Conservation (phyloP, 1,284 basidiomycete genomes). For the Vanrija sp. region DNA sequence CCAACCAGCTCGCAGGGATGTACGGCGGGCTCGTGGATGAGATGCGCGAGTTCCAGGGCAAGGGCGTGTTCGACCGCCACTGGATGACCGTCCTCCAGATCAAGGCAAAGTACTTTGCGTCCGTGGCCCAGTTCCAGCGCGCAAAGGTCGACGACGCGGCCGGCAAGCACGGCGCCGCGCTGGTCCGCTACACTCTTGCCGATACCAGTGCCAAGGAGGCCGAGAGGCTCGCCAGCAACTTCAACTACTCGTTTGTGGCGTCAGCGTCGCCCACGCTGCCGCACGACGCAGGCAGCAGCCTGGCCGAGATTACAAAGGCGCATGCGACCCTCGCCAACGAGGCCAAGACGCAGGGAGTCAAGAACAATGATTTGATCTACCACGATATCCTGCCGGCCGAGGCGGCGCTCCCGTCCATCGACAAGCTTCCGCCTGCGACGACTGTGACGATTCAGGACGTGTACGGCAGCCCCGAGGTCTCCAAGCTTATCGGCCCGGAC, state of each 20-base stretch:
- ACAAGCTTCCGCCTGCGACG: constrained; percentile 71
- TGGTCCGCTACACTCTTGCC: constrained; percentile 75
- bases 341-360: constrained; percentile 67
- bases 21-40: constrained; percentile 79
- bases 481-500: constrained; percentile 90
- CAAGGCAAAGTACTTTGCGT: constrained; percentile 85
- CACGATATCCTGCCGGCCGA: constrained; percentile 84
- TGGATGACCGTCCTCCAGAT: constrained; percentile 70
- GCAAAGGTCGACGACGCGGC: constrained; percentile 71
- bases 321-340: constrained; percentile 75
- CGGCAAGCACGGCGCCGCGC: constrained; percentile 78
- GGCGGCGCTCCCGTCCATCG: constrained; percentile 73
- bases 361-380: constrained; percentile 97
- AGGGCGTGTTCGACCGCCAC: constrained; percentile 91
- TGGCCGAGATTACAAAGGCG: constrained; percentile 77
- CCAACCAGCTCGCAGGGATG: constrained; percentile 73
- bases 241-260: constrained; percentile 68
- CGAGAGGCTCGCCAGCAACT: constrained; percentile 62
- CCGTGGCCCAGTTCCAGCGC: constrained; percentile 82
- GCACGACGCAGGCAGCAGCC: constrained; percentile 71
- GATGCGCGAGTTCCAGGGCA: constrained; percentile 91
- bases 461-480: constrained; percentile 84
- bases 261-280: constrained; percentile 78
- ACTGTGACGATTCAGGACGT: constrained; percentile 91
- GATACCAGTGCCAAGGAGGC: constrained; percentile 84